Evolutionary conservation across 2,329 filamentous ascomycete species (phyloP).

Genomic region (Xenoacremonium recifei): DNA sequence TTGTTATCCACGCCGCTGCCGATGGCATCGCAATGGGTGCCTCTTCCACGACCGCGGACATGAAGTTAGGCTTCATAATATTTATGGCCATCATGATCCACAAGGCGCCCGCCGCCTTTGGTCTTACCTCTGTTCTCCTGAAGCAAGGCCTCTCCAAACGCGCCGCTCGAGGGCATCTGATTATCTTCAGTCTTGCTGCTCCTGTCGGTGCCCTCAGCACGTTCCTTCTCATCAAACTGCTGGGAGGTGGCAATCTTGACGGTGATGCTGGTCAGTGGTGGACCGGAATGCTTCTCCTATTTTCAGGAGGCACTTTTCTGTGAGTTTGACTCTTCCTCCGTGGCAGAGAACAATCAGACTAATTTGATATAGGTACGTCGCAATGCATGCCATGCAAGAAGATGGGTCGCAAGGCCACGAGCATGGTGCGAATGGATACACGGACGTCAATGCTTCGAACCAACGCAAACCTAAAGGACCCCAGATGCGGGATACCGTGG

Average conservation of each 20-base stretch:
- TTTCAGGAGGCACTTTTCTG: conserved; percentile 94
- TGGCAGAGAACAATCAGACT: conserved; percentile 6
- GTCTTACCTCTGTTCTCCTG: conserved; percentile 82
- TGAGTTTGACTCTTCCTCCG: conserved; percentile 46
- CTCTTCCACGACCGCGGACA: conserved; percentile 72
- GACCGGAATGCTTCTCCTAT: conserved; percentile 90
- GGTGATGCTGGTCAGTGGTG: conserved; percentile 74
- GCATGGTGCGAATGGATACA: conserved; percentile 54
- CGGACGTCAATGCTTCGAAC: conserved; percentile 42
- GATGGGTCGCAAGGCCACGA: conserved; percentile 53
- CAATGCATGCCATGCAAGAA: conserved; percentile 98
- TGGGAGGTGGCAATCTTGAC: conserved; percentile 60
- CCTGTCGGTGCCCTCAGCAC: conserved; percentile 82
- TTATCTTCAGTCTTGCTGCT: conserved; percentile 89
- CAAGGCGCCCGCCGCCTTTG: conserved; percentile 94
- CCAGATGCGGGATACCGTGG: conserved; percentile 66
- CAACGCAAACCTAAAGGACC: conserved; percentile 55
- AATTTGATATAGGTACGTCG: conserved; percentile 71
- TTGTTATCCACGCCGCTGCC: conserved; percentile 94
- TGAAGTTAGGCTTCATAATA: conserved; percentile 81
- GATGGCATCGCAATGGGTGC: conserved; percentile 96
- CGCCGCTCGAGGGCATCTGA: conserved; percentile 76
- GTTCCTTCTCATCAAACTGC: conserved; percentile 73
- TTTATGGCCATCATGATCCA: conserved; percentile 97
- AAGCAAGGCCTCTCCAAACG: conserved; percentile 91